Evolutionary conservation across 164 flowering plant genomes (phyloP), one percentile per base, ranked within the genome.

Genomic region (Vitis rupestris): DNA sequence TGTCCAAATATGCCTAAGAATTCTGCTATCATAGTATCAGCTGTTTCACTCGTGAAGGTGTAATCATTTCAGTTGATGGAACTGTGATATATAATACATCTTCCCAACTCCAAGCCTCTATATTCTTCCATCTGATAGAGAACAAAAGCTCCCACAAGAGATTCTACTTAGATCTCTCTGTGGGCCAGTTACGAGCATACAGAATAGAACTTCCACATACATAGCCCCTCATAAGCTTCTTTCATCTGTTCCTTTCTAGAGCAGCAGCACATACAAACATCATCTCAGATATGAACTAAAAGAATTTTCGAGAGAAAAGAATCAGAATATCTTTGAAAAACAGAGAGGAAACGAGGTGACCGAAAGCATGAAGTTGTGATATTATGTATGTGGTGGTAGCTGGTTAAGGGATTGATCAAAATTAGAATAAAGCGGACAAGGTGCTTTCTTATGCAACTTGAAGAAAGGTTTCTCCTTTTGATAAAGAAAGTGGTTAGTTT

Each of bases 371-470:
- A 58, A 70, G 70, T 65, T 54, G 61, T 59, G 76, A 69, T 19
- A 57, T 9, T 7, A 67, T 50, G 73, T 63, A 65, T 71, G 79
- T 66, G 81, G 74, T 72, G 75, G 66, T 73, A 62, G 73, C 70
- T 65, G 52, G 65, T 72, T 76, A 54, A 68, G 74, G 69, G 23
- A 52, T 59, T 75, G 70, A 71, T 69, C 65, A 70, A 70, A 76
- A 48, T 69, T 69, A 64, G 85, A 83, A 81, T 81, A 80, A 85
- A 81, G 86, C 65, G 64, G 72, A 54, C 69, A 69, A 64, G 71
- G 72, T 80, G 77, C 74, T 72, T 78, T 80, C 74, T 55, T 62
- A 54, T 78, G 78, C 88, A 81, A 83, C 75, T 83, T 78, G 88
- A 80, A 60, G 67, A 83, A 79, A 79, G 72, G 77, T 69, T 68